Evolutionary conservation across 2,329 filamentous ascomycete species (phyloP).

Genomic region (Alternaria hordeiaustralica): DNA sequence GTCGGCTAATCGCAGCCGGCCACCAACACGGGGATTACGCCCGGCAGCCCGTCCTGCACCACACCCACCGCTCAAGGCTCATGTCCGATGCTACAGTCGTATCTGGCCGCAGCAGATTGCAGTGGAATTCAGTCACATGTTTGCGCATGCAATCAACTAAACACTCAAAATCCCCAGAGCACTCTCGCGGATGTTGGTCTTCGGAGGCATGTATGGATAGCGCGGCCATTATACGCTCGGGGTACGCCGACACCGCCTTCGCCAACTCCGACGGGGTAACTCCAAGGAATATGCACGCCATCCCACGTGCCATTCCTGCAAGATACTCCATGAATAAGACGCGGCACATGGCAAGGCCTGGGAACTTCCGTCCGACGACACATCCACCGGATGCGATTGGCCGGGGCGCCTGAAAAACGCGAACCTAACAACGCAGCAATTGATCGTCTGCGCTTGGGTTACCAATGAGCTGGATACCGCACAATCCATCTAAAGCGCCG

Average conservation of each 20-base stretch:
- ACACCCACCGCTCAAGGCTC: not conserved
- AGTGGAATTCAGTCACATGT: not conserved
- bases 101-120: not conserved
- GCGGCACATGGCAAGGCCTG: slow-evolving; percentile 7
- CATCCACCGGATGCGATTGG: slow-evolving; percentile 12
- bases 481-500: slow-evolving; percentile 7
- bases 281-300: slow-evolving; percentile 10
- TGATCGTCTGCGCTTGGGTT: slow-evolving; percentile 14
- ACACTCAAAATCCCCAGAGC: not conserved
- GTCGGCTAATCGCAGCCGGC: slow-evolving; percentile 10
- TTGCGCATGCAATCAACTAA: not conserved
- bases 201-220: not conserved
- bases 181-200: not conserved
- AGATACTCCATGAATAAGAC: slow-evolving; percentile 7
- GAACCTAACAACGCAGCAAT: slow-evolving; percentile 13
- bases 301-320: not conserved
- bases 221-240: not conserved
- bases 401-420: slow-evolving; percentile 1
- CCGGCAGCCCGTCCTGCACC: slow-evolving; percentile 3
- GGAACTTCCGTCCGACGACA: slow-evolving; percentile 2
- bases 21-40: slow-evolving; percentile 3
- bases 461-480: slow-evolving; percentile 8
- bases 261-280: slow-evolving; percentile 1
- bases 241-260: not conserved
- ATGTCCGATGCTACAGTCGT: not conserved